phyloP scores from a whole-genome alignment of 2,329 filamentous ascomycete genomes.

The Hypoxylon sp. region DNA sequence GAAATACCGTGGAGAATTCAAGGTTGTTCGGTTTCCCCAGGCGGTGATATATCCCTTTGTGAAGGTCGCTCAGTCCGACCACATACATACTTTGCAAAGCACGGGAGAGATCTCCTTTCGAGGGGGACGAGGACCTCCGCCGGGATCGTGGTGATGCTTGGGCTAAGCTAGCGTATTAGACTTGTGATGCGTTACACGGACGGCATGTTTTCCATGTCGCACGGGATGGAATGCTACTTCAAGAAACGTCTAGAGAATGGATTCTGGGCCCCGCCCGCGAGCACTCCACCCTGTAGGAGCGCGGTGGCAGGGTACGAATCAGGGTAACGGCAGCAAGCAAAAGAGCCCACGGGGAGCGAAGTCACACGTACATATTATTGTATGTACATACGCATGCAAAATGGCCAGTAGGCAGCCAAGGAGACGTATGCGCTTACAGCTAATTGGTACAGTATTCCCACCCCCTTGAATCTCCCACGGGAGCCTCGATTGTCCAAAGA shows the following conservation, averaged over 20 bases:
- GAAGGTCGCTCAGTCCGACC: conserved; percentile 17
- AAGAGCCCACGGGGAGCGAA: conserved; percentile 28
- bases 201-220: conserved; percentile 44
- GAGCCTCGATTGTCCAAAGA: conserved; percentile 40
- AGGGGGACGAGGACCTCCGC: conserved; percentile 24
- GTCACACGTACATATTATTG: conserved; percentile 27
- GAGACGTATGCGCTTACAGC: conserved; percentile 30
- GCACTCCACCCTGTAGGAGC: conserved; percentile 32
- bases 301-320: conserved; percentile 34
- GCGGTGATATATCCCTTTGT: conserved; percentile 23
- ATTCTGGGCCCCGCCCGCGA: conserved; percentile 28
- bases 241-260: conserved; percentile 40
- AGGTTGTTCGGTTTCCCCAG: conserved; percentile 26
- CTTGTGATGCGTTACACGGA: conserved; percentile 46
- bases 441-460: conserved; percentile 28
- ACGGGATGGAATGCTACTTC: conserved; percentile 46
- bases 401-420: conserved; percentile 33
- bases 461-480: conserved; percentile 32
- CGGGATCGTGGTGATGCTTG: conserved; percentile 38
- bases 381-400: conserved; percentile 22
- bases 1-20: conserved; percentile 29
- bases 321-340: conserved; percentile 35
- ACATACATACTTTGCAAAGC: conserved; percentile 10
- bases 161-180: conserved; percentile 35
- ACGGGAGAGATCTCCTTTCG: conserved; percentile 10